Evolutionary conservation across 2,329 filamentous ascomycete species (phyloP), one percentile per base, ranked within the genome.

Genomic region (Dryadomyces quercus-mongolicae): DNA sequence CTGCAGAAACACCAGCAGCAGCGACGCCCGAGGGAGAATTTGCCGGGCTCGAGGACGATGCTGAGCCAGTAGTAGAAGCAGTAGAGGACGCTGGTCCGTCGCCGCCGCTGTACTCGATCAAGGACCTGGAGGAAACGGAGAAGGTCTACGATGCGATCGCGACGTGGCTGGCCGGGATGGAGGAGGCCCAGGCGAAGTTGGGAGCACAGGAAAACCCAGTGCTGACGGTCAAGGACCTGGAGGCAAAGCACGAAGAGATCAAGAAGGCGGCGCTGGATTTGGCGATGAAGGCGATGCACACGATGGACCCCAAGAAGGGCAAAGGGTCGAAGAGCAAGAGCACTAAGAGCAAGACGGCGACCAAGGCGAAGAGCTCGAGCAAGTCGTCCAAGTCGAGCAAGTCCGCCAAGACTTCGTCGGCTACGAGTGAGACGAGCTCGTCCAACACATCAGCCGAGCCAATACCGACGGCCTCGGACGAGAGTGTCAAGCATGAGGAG

Each of bases 31-130:
- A 74, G 12, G 74, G 73, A 43, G 79, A 81, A 2, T 82, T 88
- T 62, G 87, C 83, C 38, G 86, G 82, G n/a, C 79, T 93, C 1
- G 90, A 95, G 58, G 88, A 93, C 52, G 85, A 88, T 21, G 25
- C 25, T 8, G 69, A 73, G 1, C 61, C 66, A 36, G 65, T 22
- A 6, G 36, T 61, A 2, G 64, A 62, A 10, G 64, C 62, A 10
- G 65, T 67, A 12, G 74, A 78, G 52, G 71, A 77, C 46, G 71
- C 69, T 52, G 78, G 79, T 0, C 77, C 81, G 18, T 70, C 78
- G 22, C 79, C 84, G 45, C 80, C 85, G 18, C 71, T 86, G 42
- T 94, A 94, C 71, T 84, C 77, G 0, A 71, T 81, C 9, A 80
- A 85, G 34, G 91, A 97, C 63, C 73, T 95, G 36, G 74, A 77